Base-by-base conservation (phyloP, 768 basidiomycete genomes). In the Mycena capillaripes region DNA sequence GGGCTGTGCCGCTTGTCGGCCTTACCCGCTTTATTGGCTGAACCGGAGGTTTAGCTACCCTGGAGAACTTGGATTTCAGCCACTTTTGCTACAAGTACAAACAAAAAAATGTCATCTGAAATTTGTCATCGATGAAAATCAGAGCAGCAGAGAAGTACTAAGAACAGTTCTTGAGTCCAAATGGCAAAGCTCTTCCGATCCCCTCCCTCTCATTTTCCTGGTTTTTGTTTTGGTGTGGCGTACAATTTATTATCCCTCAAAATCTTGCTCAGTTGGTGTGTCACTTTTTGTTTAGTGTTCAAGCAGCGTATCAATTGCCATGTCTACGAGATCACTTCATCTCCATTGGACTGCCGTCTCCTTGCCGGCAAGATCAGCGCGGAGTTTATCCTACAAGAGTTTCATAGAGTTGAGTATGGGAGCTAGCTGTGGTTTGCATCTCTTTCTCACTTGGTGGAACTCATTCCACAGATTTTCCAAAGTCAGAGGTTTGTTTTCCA, bases 281-380 rank as follows among this genome's bases (percentile, higher is more conserved):
- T 56, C 55, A 56, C 8, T n/a, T 34, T 34, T 21, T 34, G 55
- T 32, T 56, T 30, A 56, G 55, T 56, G 27, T 53, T 17, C 52
- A 53, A 53, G 27, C 52, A 53, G 52, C 16, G 29, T 56, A 53
- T 53, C 52, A 53, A 29, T 53, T 53, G 52, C 52, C 52, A 53
- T 53, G 52, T 53, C 52, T 29, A 53, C 52, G 52, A 53, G 52
- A 53, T 53, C 27, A 29, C 52, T 53, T 53, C 52, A 34, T 56
- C 55, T 29, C 52, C 52, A 53, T 53, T 53, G 27, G 52, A n/a
- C n/a, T 53, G 52, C 27, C 27, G 14, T 53, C 52, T 53, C 52
- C 52, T 53, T 53, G 52, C 52, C 29, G n/a, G 52, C 25, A 53
- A 53, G 25, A 53, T 53, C 52, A 16, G 52, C 29, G 52, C 27